phyloP scores from a whole-genome alignment of 2,329 filamentous ascomycete species.

The Scolecobasidium constrictum region DNA sequence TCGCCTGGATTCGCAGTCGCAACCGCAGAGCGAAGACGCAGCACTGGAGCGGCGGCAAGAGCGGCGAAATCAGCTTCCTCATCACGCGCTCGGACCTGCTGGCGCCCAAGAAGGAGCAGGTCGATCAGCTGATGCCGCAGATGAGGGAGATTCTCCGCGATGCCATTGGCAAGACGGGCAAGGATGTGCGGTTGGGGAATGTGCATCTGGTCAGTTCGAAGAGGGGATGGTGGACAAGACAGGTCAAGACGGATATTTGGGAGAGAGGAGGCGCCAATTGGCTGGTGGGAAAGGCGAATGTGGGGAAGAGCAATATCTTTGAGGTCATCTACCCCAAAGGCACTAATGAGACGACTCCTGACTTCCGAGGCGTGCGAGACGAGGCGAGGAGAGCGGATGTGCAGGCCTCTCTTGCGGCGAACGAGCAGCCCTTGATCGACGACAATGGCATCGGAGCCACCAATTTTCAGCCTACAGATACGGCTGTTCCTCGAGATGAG shows the following conservation, averaged over 20 bases:
- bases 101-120: constrained; percentile 71
- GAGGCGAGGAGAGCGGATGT: background rate
- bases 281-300: constrained; percentile 98
- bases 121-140: constrained; percentile 80
- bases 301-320: constrained; percentile 90
- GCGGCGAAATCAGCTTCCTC: constrained; percentile 70
- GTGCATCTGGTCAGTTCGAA: constrained; percentile 78
- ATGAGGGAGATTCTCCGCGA: constrained; percentile 66
- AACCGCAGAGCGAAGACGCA: constrained; percentile 65
- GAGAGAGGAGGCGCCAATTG: constrained; percentile 75
- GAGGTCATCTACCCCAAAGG: constrained; percentile 76
- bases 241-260: constrained; percentile 79
- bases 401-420: background rate
- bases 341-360: constrained; percentile 15
- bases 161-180: constrained; percentile 56
- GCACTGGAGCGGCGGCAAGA: constrained; percentile 56
- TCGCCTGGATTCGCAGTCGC: constrained; percentile 64
- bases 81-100: constrained; percentile 83
- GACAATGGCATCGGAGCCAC: background rate
- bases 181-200: constrained; percentile 74
- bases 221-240: constrained; percentile 80
- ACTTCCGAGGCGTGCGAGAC: background rate
- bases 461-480: background rate
- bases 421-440: background rate
- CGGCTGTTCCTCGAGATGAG: background rate